Base-by-base conservation (phyloP, 306 rosid genomes). In the Sphenostylis stenocarpa region DNA sequence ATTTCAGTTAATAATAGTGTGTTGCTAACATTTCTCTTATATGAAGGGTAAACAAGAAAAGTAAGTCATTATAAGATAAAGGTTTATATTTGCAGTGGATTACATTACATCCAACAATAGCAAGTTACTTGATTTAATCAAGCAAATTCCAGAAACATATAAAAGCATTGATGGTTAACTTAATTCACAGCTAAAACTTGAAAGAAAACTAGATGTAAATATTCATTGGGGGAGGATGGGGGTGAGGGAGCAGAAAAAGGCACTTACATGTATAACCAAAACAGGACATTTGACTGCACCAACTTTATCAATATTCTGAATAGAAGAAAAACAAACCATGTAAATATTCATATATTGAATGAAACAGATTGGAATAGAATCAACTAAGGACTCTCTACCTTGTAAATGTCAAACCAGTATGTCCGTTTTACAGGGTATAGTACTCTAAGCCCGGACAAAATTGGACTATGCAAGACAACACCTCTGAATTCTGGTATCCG, bases 381-480 rank as follows among this genome's bases (percentile, higher is more conserved):
- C 41, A n/a, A 12, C 14, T n/a, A 20, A 41, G 67, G 56, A 73
- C 58, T 38, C 2, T 60, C 2, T 60, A 94, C 98, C 97, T 94
- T 91, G 83, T 86, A 94, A 84, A 94, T 94, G 81, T 94, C 98
- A 85, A 94, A 94, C 98, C 98, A 90, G 82, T 82, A 94, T 4
- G 98, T 86, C 78, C 94, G 83, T 82, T 94, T 94, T 53, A 88
- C 98, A 28, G 96, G 98, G 82, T 94, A 91, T 74, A 94, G 85
- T 53, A 94, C 97, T 84, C 98, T 87, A 73, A 94, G 62, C 74
- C 98, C 97, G 19, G 97, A 94, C 80, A 94, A 84, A 77, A 94
- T 91, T 48, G 98, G 94, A 83, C 98, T 94, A 67, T 94, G 97
- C 79, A 94, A 84, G 48, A 91, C 97, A 47, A 94, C 94, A 8